Base-by-base conservation (phyloP, 1,284 basidiomycete species). In the Somion occarium region DNA sequence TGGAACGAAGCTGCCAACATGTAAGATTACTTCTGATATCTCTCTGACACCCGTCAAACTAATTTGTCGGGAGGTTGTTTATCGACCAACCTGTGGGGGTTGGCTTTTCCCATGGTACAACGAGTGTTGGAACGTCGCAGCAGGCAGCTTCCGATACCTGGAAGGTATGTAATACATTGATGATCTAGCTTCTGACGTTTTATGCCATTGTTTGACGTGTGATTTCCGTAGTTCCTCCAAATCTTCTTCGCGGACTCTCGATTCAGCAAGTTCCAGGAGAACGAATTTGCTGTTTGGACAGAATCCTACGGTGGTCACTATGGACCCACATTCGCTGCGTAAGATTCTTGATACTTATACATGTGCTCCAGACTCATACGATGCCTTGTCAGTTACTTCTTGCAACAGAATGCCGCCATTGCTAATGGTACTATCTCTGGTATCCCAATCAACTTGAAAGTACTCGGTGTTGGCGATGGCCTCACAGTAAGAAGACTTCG, bases 301-400 rank as follows among this genome's bases (percentile, higher is more conserved):
- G 82, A 84, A 61, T 82, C 79, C 69, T 80, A 82, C 56, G 81
- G 80, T 43, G 83, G 82, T 3, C 82, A 84, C 59, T 84, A 84
- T 57, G 83, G 80, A 1, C 82, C 81, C 24, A 75, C 73, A 19
- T 83, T 81, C 60, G 82, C 78, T 45, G 72, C 74, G 74, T 82
- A 61, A 57, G 73, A 58, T 7, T 25, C 38, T 34, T 25, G 19
- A 11, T 38, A 26, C 38, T 43, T 41, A 18, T 15, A 23, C 11
- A 19, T 43, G 7, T 18, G 38, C 24, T 34, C 20, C 19, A 50
- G 15, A 3, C 47, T 25, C 39, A 22, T 18, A 27, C 30, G 46
- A 15, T 46, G 42, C 7, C 18, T 20, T 23, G 46, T 7, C 46
- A 79, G 77, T 5, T 69, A 82, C 59, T 79, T 88, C 69, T 67